These are phyloP conservation scores for Neurospora pannonica DNA, from an alignment of 495 filamentous ascomycete genomes.

Conservation along the genomic window DNA sequence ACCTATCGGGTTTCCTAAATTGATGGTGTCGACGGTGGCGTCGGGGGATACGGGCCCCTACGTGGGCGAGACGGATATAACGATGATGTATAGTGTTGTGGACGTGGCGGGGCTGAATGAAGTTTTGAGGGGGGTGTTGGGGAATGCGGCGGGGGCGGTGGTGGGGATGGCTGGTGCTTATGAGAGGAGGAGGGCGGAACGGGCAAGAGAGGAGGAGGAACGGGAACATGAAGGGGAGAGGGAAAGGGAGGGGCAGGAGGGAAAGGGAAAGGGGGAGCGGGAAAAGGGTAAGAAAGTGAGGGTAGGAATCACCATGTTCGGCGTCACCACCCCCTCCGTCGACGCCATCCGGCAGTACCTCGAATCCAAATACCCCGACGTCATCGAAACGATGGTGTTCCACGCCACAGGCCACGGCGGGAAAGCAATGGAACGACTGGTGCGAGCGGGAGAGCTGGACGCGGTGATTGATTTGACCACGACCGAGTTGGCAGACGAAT, in stretches of 20 bases:
- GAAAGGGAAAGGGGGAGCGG: not conserved
- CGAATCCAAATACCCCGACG: conserved; percentile 14
- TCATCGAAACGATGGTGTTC: conserved; percentile 53
- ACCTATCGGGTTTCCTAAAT: conserved; percentile 56
- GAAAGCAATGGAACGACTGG: conserved; percentile 55
- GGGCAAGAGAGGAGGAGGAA: not conserved
- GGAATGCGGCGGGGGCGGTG: conserved; percentile 52
- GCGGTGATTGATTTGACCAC: conserved; percentile 62
- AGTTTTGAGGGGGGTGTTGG: conserved; percentile 44
- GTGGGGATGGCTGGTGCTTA: conserved; percentile 45
- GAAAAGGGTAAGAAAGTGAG: conserved; percentile 24
- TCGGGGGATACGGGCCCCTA: conserved; percentile 49
- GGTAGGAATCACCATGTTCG: conserved; percentile 64
- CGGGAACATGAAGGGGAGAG: not conserved
- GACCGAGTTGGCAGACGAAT: conserved; percentile 53
- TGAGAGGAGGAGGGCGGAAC: conserved; percentile 8
- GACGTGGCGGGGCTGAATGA: conserved; percentile 58
- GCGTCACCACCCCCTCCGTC: conserved; percentile 58
- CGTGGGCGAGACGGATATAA: conserved; percentile 57
- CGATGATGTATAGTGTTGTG: conserved; percentile 60
- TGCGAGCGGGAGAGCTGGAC: conserved; percentile 43
- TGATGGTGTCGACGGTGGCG: conserved; percentile 61
- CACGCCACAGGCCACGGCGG: conserved; percentile 62
- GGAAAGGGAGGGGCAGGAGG: not conserved
- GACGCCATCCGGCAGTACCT: conserved; percentile 38